A percentile compares a stretch with the other conserved stretches of the same genome.
These are phyloP conservation scores for Canna indica DNA, from an alignment of 176 grass and related monocot genomes.

Conservation along the genomic window DNA sequence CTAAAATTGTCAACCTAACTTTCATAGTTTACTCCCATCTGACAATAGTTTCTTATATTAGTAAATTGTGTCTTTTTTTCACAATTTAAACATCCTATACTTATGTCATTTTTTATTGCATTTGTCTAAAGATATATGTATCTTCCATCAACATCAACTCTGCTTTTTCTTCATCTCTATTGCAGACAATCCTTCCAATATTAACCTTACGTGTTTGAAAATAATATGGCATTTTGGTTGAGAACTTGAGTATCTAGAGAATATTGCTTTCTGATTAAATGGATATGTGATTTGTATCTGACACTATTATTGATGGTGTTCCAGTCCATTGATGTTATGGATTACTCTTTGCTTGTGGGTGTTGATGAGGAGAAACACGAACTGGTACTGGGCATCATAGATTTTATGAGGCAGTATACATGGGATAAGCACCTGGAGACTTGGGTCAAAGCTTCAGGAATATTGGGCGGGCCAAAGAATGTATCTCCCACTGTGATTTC, in stretches of 20 bases:
- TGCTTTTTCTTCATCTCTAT: too few species aligned
- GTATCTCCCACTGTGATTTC: constrained; percentile 89
- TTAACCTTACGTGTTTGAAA: too few species aligned
- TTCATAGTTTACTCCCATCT: too few species aligned
- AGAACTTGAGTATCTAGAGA: neutral
- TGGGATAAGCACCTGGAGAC: constrained; percentile 97
- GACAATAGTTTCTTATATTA: too few species aligned
- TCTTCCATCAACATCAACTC: too few species aligned
- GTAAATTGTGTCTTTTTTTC: too few species aligned
- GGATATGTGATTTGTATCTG: neutral
- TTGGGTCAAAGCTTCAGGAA: constrained; percentile 96
- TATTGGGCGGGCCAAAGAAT: constrained; percentile 89
- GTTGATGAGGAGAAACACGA: constrained; percentile 84
- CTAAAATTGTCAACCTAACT: too few species aligned
- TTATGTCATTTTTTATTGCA: too few species aligned
- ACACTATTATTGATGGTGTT: constrained; percentile 28
- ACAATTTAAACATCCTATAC: too few species aligned
- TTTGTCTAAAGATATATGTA: too few species aligned
- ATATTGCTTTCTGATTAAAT: neutral
- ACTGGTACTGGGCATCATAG: constrained; percentile 85
- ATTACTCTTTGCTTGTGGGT: constrained; percentile 89
- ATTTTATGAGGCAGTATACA: constrained; percentile 98
- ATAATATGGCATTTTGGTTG: neutral
- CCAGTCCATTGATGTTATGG: constrained; percentile 96
- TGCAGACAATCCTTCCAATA: too few species aligned